These are phyloP conservation scores for Fusarium sp. DNA, from an alignment of 2,329 filamentous ascomycete species.

Conservation along the genomic window DNA sequence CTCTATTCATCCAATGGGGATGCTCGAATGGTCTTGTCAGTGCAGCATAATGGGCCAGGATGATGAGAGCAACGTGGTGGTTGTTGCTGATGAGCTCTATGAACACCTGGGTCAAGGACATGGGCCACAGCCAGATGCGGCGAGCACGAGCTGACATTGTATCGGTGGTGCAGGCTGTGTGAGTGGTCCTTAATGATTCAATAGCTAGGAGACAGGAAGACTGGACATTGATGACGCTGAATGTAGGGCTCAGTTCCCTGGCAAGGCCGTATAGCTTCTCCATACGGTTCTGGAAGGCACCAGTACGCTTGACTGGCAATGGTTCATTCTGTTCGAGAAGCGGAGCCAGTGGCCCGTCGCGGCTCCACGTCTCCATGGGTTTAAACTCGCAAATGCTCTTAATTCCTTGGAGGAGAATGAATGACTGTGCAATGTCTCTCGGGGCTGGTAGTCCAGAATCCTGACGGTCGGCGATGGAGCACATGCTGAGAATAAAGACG, in stretches of 20 bases:
- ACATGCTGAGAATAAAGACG: slow-evolving; percentile 23
- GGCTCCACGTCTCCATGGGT: slow-evolving; percentile 20
- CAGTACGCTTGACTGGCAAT: neutral
- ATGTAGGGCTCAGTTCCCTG: slow-evolving; percentile 13
- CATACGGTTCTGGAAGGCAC: slow-evolving; percentile 26
- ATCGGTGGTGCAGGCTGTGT: neutral
- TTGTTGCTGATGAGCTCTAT: slow-evolving; percentile 24
- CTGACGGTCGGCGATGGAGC: slow-evolving; percentile 20
- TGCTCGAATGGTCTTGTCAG: slow-evolving; percentile 27
- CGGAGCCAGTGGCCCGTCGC: slow-evolving; percentile 17
- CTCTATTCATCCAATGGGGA: slow-evolving; percentile 21
- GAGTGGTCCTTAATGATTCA: slow-evolving; percentile 19
- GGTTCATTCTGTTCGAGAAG: slow-evolving; percentile 5
- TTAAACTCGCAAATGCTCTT: slow-evolving; percentile 26
- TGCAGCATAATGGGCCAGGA: slow-evolving; percentile 25
- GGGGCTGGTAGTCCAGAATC: neutral
- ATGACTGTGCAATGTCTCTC: slow-evolving; percentile 21
- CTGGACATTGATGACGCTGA: slow-evolving; percentile 26
- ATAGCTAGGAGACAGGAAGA: slow-evolving; percentile 26
- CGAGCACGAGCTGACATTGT: neutral
- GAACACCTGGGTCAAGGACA: slow-evolving; percentile 25
- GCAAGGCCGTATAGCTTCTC: slow-evolving; percentile 18
- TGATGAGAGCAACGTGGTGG: slow-evolving; percentile 26
- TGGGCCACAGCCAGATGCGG: slow-evolving; percentile 31
- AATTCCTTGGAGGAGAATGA: slow-evolving; percentile 27